These are phyloP conservation scores for Xylaria sp. DNA, from an alignment of 2,329 filamentous ascomycete species.

Conservation along the genomic window DNA sequence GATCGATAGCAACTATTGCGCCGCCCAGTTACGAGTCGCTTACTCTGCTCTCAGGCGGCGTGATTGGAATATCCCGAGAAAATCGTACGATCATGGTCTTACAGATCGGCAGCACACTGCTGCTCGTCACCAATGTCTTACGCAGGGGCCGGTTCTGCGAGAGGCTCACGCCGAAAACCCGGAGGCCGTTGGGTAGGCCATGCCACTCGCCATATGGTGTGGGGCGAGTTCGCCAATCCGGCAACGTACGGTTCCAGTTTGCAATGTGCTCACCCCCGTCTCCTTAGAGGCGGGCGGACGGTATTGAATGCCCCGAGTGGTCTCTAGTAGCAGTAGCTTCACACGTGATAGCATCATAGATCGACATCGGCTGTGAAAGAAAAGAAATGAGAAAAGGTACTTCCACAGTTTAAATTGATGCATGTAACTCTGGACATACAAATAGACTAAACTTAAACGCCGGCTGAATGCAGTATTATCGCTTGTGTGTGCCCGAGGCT, in stretches of 20 bases:
- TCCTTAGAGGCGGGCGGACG: background rate
- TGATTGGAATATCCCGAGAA: slow-evolving; percentile 3
- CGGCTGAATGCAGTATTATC: slow-evolving; percentile 38
- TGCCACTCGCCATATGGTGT: slow-evolving; percentile 10
- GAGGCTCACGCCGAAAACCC: slow-evolving; percentile 2
- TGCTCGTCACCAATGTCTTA: slow-evolving; percentile 13
- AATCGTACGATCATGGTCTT: slow-evolving; percentile 32
- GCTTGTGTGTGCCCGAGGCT: slow-evolving; percentile 14
- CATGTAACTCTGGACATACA: slow-evolving; percentile 22
- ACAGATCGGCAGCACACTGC: slow-evolving; percentile 14
- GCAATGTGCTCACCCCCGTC: background rate
- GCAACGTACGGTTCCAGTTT: slow-evolving; percentile 2
- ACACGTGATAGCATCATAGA: slow-evolving; percentile 16
- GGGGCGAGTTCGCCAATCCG: slow-evolving; percentile 22
- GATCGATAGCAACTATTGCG: slow-evolving; percentile 13
- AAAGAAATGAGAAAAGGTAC: slow-evolving; percentile 18
- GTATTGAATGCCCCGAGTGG: background rate
- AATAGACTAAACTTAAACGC: slow-evolving; percentile 34
- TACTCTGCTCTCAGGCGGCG: background rate
- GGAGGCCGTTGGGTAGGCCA: slow-evolving; percentile 6
- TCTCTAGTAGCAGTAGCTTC: slow-evolving; percentile 18
- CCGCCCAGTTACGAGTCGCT: background rate
- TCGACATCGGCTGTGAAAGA: background rate
- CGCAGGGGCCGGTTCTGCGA: background rate
- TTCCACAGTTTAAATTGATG: slow-evolving; percentile 25